Evolutionary conservation across 23 red algal species (phyloP), one percentile per base, ranked within the genome.

Genomic region (Gracilaria domingensis): DNA sequence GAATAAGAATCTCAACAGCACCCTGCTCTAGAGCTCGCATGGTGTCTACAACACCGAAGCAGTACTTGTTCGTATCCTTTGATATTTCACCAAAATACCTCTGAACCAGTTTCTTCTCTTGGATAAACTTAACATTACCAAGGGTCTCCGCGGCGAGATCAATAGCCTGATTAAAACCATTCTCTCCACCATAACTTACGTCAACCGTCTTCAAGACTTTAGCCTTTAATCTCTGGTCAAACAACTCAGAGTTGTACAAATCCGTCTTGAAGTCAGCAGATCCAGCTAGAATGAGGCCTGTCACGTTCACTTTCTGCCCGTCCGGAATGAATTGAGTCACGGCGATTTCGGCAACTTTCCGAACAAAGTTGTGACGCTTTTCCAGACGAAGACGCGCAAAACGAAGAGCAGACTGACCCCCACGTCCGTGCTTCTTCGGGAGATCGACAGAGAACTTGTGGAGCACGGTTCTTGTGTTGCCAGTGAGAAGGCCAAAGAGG

Each of bases 191-290:
- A 85, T 98, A 98, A 51, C 88, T 93, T 11, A 98, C 91, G 56
- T 98, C 97, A 32, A 98, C 97, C 14, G 95, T 95, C 42, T 93
- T 95, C 30, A 98, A 84, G 26, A 98, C 89, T 59, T 98, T 98
- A 36, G 91, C 93, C 71, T 95, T 91, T 38, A 98, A 85, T 70
- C 97, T 82, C 66, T 93, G 97, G 62, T 98, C 97, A 73, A 98
- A 98, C n/a, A 98, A 53, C 62, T 98, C 97, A 11, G 87, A 93
- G 44, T 76, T 91, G 50, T 93, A 94, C 25, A 98, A 87, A 23
- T 98, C 97, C 38, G 95, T 98, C 66, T 98, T 98, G 77, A 98
- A 98, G 81, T 98, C 97, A 33, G 97, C 97, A 24, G 97, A 98
- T 34, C 97, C 97, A 24, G 93, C 97, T 35, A 98, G 88, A 55